Conservation (phyloP, 1,284 basidiomycete species). For the Paramarasmius palmivorus region DNA sequence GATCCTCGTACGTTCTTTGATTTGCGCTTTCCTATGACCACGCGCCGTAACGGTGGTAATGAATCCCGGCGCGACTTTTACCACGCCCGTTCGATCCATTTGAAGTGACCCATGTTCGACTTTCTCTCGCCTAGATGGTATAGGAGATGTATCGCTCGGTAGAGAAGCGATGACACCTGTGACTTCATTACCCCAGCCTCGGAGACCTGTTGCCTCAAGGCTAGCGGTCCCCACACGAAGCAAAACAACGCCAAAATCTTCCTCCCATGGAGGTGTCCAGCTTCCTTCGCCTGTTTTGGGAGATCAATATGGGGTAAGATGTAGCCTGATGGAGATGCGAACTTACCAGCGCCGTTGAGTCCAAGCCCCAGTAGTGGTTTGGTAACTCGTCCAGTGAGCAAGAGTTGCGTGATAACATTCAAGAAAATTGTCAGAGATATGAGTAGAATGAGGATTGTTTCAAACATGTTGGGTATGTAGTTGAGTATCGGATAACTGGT, state of each 20-base stretch:
- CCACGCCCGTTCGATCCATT: conserved; percentile 7
- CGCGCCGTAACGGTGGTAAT: not conserved
- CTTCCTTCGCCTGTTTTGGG: conserved; percentile 15
- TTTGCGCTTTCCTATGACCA: conserved; percentile 10
- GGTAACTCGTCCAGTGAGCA: conserved; percentile 51
- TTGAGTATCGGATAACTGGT: conserved; percentile 63
- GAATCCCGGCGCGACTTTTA: conserved; percentile 34
- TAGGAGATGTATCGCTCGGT: conserved; percentile 28
- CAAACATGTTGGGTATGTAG: conserved; percentile 70
- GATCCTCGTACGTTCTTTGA: conserved; percentile 12
- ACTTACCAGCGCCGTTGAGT: conserved; percentile 1
- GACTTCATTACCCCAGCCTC: conserved; percentile 75
- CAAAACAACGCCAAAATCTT: conserved; percentile 72
- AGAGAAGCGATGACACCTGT: conserved; percentile 44
- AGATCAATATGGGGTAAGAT: not conserved
- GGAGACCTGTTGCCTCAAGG: conserved; percentile 68
- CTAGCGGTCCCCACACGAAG: conserved; percentile 72
- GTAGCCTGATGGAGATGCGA: not conserved
- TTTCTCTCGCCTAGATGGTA: conserved; percentile 28
- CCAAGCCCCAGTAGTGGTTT: conserved; percentile 44
- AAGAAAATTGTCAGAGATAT: conserved; percentile 58
- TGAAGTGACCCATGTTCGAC: conserved; percentile 6
- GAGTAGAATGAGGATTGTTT: conserved; percentile 55
- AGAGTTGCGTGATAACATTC: conserved; percentile 62
- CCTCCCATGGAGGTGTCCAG: conserved; percentile 48